Evolutionary conservation across 768 basidiomycete genomes (phyloP).

Genomic region (Floccularia luteovirens): DNA sequence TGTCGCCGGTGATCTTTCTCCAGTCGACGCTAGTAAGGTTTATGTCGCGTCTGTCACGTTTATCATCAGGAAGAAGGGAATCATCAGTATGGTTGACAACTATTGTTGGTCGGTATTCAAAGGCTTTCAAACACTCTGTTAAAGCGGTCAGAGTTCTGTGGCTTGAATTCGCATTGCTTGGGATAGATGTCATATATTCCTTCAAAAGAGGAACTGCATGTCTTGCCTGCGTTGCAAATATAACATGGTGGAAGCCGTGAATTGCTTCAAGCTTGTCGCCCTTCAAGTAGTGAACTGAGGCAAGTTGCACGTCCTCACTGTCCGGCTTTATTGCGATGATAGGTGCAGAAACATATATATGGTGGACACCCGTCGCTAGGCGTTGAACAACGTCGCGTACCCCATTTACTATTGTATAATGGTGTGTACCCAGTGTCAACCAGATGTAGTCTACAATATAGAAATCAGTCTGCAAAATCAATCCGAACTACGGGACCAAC

Average conservation of each 20-base stretch:
- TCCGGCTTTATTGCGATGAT: conserved; percentile 39
- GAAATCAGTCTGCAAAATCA: neutral
- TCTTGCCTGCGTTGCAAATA: conserved; percentile 71
- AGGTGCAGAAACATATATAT: conserved; percentile 48
- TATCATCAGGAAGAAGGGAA: conserved; percentile 43
- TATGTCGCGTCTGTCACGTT: conserved; percentile 50
- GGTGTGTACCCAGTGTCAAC: conserved; percentile 57
- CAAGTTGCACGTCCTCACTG: conserved; percentile 19
- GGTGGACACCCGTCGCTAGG: conserved; percentile 34
- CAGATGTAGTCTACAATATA: conserved; percentile 55
- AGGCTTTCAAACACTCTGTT: conserved; percentile 40
- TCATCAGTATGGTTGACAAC: conserved; percentile 70
- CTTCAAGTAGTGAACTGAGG: conserved; percentile 29
- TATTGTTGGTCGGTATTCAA: conserved; percentile 46
- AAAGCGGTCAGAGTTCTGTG: conserved; percentile 34
- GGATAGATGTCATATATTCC: conserved; percentile 27
- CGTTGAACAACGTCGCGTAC: conserved; percentile 49
- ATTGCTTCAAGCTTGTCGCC: conserved; percentile 18
- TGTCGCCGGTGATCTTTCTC: conserved; percentile 9
- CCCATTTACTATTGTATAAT: conserved; percentile 58
- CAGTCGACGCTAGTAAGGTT: conserved; percentile 40
- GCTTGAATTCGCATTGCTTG: conserved; percentile 18
- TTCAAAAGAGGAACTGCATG: conserved; percentile 48
- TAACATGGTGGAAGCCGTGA: conserved; percentile 54
- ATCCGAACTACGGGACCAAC: conserved; percentile 10